Evolutionary conservation across 176 grass and related monocot genomes (phyloP).

Genomic region (Ananas comosus): DNA sequence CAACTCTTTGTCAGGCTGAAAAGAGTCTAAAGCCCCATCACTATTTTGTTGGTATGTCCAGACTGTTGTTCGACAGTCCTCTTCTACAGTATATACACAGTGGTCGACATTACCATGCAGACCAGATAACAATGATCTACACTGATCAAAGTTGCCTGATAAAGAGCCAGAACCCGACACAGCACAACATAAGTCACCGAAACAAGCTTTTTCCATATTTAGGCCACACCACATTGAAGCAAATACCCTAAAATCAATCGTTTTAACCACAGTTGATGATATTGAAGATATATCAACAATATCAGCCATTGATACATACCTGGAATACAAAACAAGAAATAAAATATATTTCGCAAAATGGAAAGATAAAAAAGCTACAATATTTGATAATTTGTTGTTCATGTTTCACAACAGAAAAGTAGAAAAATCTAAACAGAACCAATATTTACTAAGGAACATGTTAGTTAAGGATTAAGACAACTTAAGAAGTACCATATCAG

Average conservation of each 20-base stretch:
- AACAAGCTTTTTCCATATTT: slow-evolving; percentile 62
- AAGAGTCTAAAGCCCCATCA: slow-evolving; percentile 56
- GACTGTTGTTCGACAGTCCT: slow-evolving; percentile 81
- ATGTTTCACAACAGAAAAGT: not conserved
- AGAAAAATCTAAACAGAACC: not conserved
- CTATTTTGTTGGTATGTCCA: slow-evolving; percentile 62
- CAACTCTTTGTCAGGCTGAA: slow-evolving; percentile 78
- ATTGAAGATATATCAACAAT: slow-evolving; percentile 69
- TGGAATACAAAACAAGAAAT: slow-evolving; percentile 30
- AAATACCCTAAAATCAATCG: slow-evolving; percentile 84
- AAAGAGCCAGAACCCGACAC: slow-evolving; percentile 40
- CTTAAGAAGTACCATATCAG: not conserved
- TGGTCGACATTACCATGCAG: slow-evolving; percentile 33
- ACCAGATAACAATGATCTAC: slow-evolving; percentile 62
- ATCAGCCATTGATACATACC: slow-evolving; percentile 76
- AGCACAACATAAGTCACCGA: slow-evolving; percentile 51
- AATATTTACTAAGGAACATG: not conserved
- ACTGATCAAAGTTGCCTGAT: slow-evolving; percentile 43
- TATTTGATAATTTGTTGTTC: not conserved
- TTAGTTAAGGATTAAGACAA: not conserved
- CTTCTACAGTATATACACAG: slow-evolving; percentile 67
- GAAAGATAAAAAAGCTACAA: not conserved
- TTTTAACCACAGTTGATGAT: slow-evolving; percentile 41
- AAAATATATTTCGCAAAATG: not conserved
- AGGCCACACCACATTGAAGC: slow-evolving; percentile 59